Percentiles rank a stretch among this genome's conserved stretches.
phyloP scores from a whole-genome alignment of 495 filamentous ascomycete species.

The Penicillium pulvis region DNA sequence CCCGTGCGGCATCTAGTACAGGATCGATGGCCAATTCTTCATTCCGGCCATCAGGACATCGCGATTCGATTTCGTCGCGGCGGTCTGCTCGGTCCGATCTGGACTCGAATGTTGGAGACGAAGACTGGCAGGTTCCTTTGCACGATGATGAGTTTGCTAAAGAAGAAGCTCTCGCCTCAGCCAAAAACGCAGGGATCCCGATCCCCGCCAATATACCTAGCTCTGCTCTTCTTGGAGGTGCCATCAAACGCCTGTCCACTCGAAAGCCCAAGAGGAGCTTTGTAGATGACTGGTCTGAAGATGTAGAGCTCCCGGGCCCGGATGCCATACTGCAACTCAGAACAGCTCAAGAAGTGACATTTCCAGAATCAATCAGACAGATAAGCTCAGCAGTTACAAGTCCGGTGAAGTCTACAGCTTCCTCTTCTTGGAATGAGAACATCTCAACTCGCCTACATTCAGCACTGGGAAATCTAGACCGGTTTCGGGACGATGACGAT shows the following conservation, averaged over 20 bases:
- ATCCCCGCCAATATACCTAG: slow-evolving; percentile 87
- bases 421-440: slow-evolving; percentile 35
- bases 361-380: slow-evolving; percentile 69
- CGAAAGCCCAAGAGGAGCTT: slow-evolving; percentile 75
- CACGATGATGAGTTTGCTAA: slow-evolving; percentile 79
- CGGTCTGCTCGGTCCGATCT: slow-evolving; percentile 79
- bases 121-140: slow-evolving; percentile 81
- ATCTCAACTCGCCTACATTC: slow-evolving; percentile 28
- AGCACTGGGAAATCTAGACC: slow-evolving; percentile 48
- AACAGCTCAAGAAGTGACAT: slow-evolving; percentile 56
- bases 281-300: slow-evolving; percentile 88
- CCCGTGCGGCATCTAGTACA: slow-evolving; percentile 64
- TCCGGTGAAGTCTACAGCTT: slow-evolving; percentile 38
- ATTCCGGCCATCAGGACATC: slow-evolving; percentile 56
- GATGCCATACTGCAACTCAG: slow-evolving; percentile 65
- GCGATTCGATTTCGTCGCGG: slow-evolving; percentile 76
- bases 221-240: slow-evolving; percentile 90
- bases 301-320: slow-evolving; percentile 75
- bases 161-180: slow-evolving; percentile 81
- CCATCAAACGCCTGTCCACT: slow-evolving; percentile 88
- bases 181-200: slow-evolving; percentile 86
- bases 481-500: slow-evolving; percentile 63
- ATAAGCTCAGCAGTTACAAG: slow-evolving; percentile 53
- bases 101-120: slow-evolving; percentile 72
- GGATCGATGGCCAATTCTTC: slow-evolving; percentile 54